Evolutionary conservation across 805 yeast species (phyloP), one percentile per base, ranked within the genome.

Genomic region (Yarrowia porcina): DNA sequence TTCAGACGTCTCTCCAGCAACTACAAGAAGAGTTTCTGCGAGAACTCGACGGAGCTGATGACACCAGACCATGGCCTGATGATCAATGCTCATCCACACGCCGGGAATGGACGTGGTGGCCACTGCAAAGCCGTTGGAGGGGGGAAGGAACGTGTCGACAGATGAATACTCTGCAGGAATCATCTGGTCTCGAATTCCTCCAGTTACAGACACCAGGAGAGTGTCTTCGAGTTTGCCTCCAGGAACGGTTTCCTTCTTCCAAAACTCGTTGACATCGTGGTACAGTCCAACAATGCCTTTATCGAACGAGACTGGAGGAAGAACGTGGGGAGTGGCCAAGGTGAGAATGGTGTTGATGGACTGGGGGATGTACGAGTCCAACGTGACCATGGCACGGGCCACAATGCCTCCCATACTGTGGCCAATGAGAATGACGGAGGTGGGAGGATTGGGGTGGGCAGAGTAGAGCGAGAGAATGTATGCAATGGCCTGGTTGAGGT

Each of bases 321-420:
- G 87, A 0, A 90, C 83, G 72, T 92, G 97, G 0, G 98, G 98
- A 0, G 97, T 83, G 0, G 97, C 87, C 32, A 92, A 75, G 0
- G 97, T 90, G 17, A 92, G 68, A 12, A 92, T 87, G 0, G 97
- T 86, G 69, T 88, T 89, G 12, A 92, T 83, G 0, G 96, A 86
- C 17, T 80, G 82, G 6, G 81, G 82, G 0, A 78, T 68, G 70
- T 89, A 90, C 69, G 89, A 90, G 0, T 89, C 87, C 61, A 92
- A 73, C 0, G 93, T 83, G 9, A 89, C 79, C 85, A 91, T 83
- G 0, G 89, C 86, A 64, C 97, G 78, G 5, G 96, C 87, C 0
- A 92, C 97, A 15, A 92, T 83, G 3, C 98, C 97, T 39, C 98
- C 98, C 98, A 92, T 92, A 1, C 97, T 91, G 75, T 92, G 98